Evolutionary conservation across 169 alveolate genomes (phyloP), one percentile per base, ranked within the genome.

Genomic region (Perkinsus chesapeaki): DNA sequence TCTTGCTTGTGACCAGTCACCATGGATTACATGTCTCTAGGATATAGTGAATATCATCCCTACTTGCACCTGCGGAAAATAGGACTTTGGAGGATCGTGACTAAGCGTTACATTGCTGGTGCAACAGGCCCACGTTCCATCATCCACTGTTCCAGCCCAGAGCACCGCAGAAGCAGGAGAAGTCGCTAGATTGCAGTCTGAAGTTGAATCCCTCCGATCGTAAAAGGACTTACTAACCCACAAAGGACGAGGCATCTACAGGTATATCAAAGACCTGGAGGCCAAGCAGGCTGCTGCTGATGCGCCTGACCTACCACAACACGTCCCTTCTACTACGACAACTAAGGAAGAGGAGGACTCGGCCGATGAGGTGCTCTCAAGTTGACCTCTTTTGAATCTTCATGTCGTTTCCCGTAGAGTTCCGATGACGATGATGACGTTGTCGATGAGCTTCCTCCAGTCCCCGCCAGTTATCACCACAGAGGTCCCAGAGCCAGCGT

Each of bases 401-500:
- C 36, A 60, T 16, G 3, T 23, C 31, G 82, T 23, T 60, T 27
- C 31, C 31, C 12, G 82, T 27, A 60, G 7, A 60, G 82, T 34
- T 73, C 91, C 1, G 91, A 36, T 39, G 39, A 37, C 7, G 94
- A 93, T 47, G 96, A 94, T 39, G 96, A 92, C 3, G 92, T 39
- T 73, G 92, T 82, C 37, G 94, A 92, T 39, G 92, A 93, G 95
- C 91, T 73, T 39, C 92, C 43, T 1, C 48, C 37, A 38, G 73
- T 39, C 36, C 93, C 91, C 39, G 93, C 82, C 20, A 31, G 39
- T 39, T 47, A 36, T 39, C 82, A 39, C 39, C 73, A 39, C 1
- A 39, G 73, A 0, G 36, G 60, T 23, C 82, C 43, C 5, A 39
- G 93, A 43, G 39, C n/a, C 38, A 43, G 95, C 73, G 98, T 98